Base-by-base conservation (phyloP, 257 asterid genomes). In the Nyctanthes arbortristis region DNA sequence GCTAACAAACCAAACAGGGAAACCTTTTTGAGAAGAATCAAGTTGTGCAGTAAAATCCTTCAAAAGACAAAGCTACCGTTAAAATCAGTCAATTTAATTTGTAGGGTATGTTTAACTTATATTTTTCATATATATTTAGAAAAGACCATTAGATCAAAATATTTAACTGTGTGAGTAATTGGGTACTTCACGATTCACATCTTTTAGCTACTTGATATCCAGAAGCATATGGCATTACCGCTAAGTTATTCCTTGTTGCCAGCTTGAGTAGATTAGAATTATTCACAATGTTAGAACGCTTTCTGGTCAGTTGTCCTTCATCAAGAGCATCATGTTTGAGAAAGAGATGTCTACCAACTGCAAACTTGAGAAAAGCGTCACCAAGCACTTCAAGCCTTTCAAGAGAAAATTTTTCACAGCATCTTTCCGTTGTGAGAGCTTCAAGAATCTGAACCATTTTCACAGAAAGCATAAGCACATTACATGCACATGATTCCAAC, bases 341-440 rank as follows among this genome's bases (percentile, higher is more conserved):
- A 76, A 94, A 94, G 60, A 91, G 86, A 84, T 82, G 92, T 73
- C 97, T 86, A 37, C 92, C 97, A 70, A 89, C 99, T 22, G 93
- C 96, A 80, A 89, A 88, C 84, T 94, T 94, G 70, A 94, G 99
- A 83, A 94, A 91, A 57, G 96, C 96, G 69, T 94, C 99, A 61
- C 99, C 99, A 81, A 94, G 97, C 69, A 89, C 95, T 79, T 94
- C 99, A 81, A 91, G 92, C 81, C 99, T 89, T 85, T 94, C 99
- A 73, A 91, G 93, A 75, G 97, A 91, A 73, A 91, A 89, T 73
- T 78, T 77, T 71, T 94, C 99, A 61, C 69, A 30, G 78, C 97
- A 89, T 78, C 81, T 89, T 84, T 89, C 99, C 28, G 99, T 94
- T 47, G 97, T 94, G 70, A 94, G 88, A 70, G 99, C 99, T 88